Evolutionary conservation across 192 early-diverging fungal genomes (phyloP), one percentile per base, ranked within the genome.

Genomic region (Backusella circina): DNA sequence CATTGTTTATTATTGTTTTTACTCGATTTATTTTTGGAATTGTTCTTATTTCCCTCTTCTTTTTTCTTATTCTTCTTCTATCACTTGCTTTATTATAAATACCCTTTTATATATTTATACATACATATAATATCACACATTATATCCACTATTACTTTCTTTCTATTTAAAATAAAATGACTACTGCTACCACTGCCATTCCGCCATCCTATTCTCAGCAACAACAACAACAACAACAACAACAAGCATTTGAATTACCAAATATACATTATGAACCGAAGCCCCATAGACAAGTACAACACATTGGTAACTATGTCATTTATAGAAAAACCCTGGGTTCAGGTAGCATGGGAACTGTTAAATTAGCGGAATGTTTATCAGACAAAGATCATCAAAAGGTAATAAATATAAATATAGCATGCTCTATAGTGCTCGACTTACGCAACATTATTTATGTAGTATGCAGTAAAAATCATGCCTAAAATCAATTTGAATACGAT

Each of bases 281-380:
- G 54, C 54, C 54, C 10, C 54, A 61, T 26, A 61, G 54, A 61
- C 72, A 41, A 30, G 32, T 38, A 5, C 72, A 65, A 41, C 72
- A 65, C 57, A 54, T 76, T 26, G 41, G 57, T 3, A 76, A 76
- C 37, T 76, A 76, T 70, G 68, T 76, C 0, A 76, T 76, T 41
- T 38, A 76, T 41, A 50, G 61, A 30, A 76, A 76, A 32, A 68
- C 68, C 1, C 31, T 76, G 10, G 75, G 75, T 15, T 69, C 44
- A 76, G 75, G 75, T 21, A 76, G 75, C 51, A 76, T 76, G 67
- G 75, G 75, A 12, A 61, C 67, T 70, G 75, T 76, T 23, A 76
- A 76, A 71, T 38, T 76, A 51, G 75, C 75, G 23, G 75, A 76
- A 23, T 64, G 68, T 50, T 38, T 61, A 30, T 70, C 75, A 38